Evolutionary conservation across 768 basidiomycete species (phyloP).

Genomic region (Mycena galericulata): DNA sequence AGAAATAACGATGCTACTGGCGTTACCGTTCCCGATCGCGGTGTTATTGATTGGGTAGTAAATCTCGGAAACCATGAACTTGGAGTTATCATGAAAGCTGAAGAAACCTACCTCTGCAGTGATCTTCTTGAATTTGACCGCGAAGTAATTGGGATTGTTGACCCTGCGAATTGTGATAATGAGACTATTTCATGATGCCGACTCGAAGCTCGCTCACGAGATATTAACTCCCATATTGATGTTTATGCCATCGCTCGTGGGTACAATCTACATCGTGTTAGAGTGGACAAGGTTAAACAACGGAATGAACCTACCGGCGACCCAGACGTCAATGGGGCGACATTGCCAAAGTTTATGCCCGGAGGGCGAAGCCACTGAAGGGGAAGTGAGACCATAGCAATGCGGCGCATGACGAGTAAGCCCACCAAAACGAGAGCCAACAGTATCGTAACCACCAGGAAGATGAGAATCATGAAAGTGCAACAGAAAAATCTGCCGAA

Average conservation of each 20-base stretch:
- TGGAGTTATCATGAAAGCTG: neutral
- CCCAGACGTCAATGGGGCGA: conserved; percentile 53
- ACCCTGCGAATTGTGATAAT: conserved; percentile 64
- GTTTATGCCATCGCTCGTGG: conserved; percentile 60
- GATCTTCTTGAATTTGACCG: conserved; percentile 73
- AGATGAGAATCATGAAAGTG: conserved; percentile 71
- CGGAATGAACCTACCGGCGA: conserved; percentile 56
- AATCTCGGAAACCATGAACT: conserved; percentile 54
- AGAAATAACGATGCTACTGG: conserved; percentile 59
- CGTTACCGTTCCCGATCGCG: conserved; percentile 71
- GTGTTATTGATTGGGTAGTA: conserved; percentile 82
- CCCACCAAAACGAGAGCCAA: conserved; percentile 77
- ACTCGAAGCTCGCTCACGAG: conserved; percentile 56
- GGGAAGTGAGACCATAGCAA: conserved; percentile 1
- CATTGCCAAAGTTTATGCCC: conserved; percentile 66
- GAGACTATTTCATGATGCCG: conserved; percentile 4
- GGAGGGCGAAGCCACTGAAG: conserved; percentile 84
- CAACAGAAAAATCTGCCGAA: conserved; percentile 82
- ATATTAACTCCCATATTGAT: conserved; percentile 76
- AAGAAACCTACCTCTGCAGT: conserved; percentile 62
- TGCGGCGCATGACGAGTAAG: conserved; percentile 2
- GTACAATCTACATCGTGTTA: conserved; percentile 42
- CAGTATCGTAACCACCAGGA: conserved; percentile 74
- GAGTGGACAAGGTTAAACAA: neutral
- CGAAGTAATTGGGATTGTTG: conserved; percentile 85